phyloP scores from a whole-genome alignment of 2,329 filamentous ascomycete genomes.

The Fusarium fujikuroi region DNA sequence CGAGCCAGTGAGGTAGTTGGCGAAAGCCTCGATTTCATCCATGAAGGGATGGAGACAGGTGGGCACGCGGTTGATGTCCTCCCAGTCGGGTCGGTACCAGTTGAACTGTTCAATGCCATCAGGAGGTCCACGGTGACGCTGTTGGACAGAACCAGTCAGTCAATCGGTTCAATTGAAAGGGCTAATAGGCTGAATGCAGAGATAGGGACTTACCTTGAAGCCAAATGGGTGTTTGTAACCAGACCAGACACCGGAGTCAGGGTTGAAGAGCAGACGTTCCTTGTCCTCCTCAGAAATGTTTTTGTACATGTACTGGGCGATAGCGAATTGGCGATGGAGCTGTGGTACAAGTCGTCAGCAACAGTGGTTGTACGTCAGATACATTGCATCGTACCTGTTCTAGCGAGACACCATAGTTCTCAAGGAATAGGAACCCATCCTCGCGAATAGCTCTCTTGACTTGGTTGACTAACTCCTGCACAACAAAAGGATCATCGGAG shows the following conservation, averaged over 20 bases:
- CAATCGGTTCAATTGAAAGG: background rate
- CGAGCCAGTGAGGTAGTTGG: slow-evolving; percentile 32
- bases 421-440: slow-evolving; percentile 59
- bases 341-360: slow-evolving; percentile 32
- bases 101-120: slow-evolving; percentile 67
- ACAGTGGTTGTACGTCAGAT: background rate
- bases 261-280: slow-evolving; percentile 58
- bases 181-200: no score
- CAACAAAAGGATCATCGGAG: slow-evolving; percentile 54
- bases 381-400: slow-evolving; percentile 44
- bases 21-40: slow-evolving; percentile 36
- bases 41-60: slow-evolving; percentile 54
- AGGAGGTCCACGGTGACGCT: slow-evolving; percentile 54
- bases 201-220: slow-evolving; percentile 48
- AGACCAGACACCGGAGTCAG: slow-evolving; percentile 58
- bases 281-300: slow-evolving; percentile 63
- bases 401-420: slow-evolving; percentile 61
- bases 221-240: slow-evolving; percentile 62
- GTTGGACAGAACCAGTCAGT: rapidly evolving
- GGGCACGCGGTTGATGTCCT: slow-evolving; percentile 55
- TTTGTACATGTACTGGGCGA: slow-evolving; percentile 61
- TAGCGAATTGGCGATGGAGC: slow-evolving; percentile 61
- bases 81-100: slow-evolving; percentile 61
- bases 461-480: slow-evolving; percentile 55
- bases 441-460: slow-evolving; percentile 56